Evolutionary conservation across 257 asterid species (phyloP).

Genomic region (Cruciata laevipes): DNA sequence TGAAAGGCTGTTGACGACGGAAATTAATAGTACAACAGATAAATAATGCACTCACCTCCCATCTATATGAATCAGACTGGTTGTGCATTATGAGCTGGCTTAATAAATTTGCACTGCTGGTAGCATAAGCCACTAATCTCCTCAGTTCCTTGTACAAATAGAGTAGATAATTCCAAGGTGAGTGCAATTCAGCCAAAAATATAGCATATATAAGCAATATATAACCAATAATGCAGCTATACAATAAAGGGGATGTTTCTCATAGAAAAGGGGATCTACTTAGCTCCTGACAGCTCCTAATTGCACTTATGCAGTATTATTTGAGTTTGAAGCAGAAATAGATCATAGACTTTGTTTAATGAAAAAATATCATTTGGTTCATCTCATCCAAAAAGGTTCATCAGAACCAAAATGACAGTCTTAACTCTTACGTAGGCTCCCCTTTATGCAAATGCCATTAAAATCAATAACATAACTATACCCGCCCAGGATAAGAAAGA

Average conservation of each 20-base stretch:
- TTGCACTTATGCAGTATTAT: not conserved
- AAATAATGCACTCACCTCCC: conserved; percentile 63
- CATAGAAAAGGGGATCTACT: not conserved
- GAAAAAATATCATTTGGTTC: not conserved
- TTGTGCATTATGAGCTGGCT: conserved; percentile 52
- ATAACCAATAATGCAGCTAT: not conserved
- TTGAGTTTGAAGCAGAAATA: not conserved
- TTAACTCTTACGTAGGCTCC: not conserved
- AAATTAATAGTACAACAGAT: conserved; percentile 6
- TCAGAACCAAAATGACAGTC: not conserved
- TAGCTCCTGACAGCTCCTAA: not conserved
- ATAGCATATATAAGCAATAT: not conserved
- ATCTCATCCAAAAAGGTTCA: not conserved
- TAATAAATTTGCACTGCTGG: conserved; percentile 67
- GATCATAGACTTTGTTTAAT: not conserved
- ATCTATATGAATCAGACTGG: conserved; percentile 53
- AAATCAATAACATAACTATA: not conserved
- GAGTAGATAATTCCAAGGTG: not conserved
- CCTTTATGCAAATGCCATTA: not conserved
- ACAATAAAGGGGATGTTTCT: not conserved
- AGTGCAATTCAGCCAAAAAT: conserved; percentile 6
- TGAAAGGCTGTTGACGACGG: not conserved
- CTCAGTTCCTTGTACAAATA: conserved; percentile 56
- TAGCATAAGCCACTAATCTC: conserved; percentile 79
- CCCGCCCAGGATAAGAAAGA: not conserved